Evolutionary conservation across 169 alveolate genomes (phyloP).

Genomic region (Eimeria acervulina): DNA sequence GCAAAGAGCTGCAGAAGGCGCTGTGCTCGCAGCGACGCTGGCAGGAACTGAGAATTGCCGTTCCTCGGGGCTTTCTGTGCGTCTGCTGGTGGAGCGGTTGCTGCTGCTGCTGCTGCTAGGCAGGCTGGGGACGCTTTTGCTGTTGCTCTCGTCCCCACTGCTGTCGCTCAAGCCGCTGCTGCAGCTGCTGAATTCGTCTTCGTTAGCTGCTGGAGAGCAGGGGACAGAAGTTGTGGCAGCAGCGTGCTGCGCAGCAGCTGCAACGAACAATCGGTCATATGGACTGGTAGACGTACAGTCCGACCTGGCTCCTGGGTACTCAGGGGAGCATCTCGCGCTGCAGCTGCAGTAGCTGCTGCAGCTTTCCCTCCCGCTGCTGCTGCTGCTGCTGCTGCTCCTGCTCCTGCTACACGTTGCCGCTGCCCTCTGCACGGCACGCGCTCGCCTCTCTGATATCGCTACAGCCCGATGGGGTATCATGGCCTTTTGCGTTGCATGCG

Average conservation of each 20-base stretch:
- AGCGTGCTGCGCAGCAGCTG: conserved; percentile 54
- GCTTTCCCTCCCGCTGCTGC: conserved; percentile 33
- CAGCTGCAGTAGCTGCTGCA: conserved; percentile 53
- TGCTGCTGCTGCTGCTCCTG: conserved; percentile 26
- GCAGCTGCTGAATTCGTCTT: conserved; percentile 72
- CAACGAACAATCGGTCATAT: conserved; percentile 35
- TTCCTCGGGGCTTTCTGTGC: conserved; percentile 20
- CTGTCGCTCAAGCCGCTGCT: conserved; percentile 61
- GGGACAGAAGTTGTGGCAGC: conserved; percentile 41
- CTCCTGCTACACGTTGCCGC: conserved; percentile 31
- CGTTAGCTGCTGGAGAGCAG: conserved; percentile 45
- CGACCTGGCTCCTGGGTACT: not conserved
- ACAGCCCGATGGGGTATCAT: conserved; percentile 29
- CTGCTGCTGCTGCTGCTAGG: conserved; percentile 67
- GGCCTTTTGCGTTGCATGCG: conserved; percentile 23
- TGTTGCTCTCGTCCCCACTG: conserved; percentile 47
- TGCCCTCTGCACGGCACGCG: conserved; percentile 16
- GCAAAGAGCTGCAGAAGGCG: conserved; percentile 70
- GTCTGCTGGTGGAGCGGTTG: conserved; percentile 13
- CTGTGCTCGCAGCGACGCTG: conserved; percentile 70
- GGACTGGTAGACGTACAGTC: not conserved
- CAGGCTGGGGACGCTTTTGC: not conserved
- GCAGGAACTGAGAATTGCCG: conserved; percentile 31
- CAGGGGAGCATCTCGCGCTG: conserved; percentile 24
- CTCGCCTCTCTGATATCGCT: conserved; percentile 20